Evolutionary conservation across 2,329 filamentous ascomycete species (phyloP).

Genomic region (Nothophaeocryptopus gaeumannii): DNA sequence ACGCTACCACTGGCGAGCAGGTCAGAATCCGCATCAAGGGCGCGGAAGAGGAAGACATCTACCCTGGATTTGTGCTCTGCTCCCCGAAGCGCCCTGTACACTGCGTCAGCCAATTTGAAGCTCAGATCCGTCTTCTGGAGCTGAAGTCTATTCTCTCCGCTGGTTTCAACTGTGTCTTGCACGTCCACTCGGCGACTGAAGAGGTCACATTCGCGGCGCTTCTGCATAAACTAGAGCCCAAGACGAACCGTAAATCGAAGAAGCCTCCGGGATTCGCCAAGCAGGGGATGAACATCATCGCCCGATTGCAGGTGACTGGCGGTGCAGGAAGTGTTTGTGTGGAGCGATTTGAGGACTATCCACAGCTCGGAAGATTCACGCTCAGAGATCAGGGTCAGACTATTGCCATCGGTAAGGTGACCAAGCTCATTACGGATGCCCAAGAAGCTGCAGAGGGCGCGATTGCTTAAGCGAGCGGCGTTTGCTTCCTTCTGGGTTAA

Average conservation of each 20-base stretch:
- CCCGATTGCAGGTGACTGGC: conserved; percentile 74
- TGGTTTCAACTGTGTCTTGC: conserved; percentile 96
- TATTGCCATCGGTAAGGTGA: conserved; percentile 99
- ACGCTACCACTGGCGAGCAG: conserved; percentile 89
- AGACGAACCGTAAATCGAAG: conserved; percentile 91
- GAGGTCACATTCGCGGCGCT: conserved; percentile 89
- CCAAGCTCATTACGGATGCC: conserved; percentile 67
- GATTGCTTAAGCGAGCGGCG: conserved; percentile 7
- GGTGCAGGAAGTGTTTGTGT: conserved; percentile 85
- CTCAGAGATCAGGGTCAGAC: conserved; percentile 90
- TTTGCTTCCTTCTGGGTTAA: no score
- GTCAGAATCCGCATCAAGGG: conserved; percentile 88
- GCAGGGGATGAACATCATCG: conserved; percentile 81
- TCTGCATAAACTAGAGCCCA: conserved; percentile 92
- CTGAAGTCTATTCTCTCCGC: conserved; percentile 90
- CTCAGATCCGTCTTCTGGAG: conserved; percentile 92
- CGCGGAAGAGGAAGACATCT: conserved; percentile 94
- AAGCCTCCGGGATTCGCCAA: conserved; percentile 85
- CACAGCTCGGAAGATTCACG: conserved; percentile 88
- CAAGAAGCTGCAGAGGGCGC: conserved; percentile 21
- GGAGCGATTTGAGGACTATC: conserved; percentile 92
- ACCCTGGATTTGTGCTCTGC: conserved; percentile 94
- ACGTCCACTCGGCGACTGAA: conserved; percentile 96
- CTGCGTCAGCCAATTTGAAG: conserved; percentile 85
- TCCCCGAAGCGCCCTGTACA: conserved; percentile 91